Evolutionary conservation across 805 yeast species (phyloP).

Genomic region (Zygosaccharomyces pseudorouxii): DNA sequence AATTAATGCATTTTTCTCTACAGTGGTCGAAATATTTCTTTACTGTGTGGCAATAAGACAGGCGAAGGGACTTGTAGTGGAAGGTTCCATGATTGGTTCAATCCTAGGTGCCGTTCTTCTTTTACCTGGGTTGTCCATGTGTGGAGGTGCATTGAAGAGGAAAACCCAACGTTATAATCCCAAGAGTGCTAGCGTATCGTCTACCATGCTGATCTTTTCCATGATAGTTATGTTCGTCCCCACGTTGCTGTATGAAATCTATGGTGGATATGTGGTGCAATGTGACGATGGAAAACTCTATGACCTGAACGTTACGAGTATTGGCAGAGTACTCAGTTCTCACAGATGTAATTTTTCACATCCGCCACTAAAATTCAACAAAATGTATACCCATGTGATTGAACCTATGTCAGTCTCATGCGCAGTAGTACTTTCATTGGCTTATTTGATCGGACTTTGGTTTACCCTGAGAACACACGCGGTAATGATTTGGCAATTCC

Average conservation of each 20-base stretch:
- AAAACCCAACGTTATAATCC: conserved; percentile 96
- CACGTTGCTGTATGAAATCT: conserved; percentile 81
- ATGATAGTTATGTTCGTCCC: conserved; percentile 90
- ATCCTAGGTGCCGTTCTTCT: conserved; percentile 87
- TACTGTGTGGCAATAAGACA: conserved; percentile 89
- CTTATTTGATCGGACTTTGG: conserved; percentile 83
- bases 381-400: conserved; percentile 60
- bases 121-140: conserved; percentile 93
- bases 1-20: conserved; percentile 94
- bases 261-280: conserved; percentile 75
- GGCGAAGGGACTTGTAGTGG: conserved; percentile 82
- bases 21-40: conserved; percentile 86
- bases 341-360: conserved; percentile 67
- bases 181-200: conserved; percentile 92
- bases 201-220: conserved; percentile 91
- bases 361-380: conserved; percentile 67
- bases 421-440: conserved; percentile 72
- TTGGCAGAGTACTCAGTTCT: conserved; percentile 41
- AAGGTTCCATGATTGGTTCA: conserved; percentile 93
- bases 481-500: conserved; percentile 87
- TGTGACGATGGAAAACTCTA: conserved; percentile 42
- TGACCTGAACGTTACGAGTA: conserved; percentile 31
- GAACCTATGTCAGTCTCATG: conserved; percentile 80
- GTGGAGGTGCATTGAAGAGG: conserved; percentile 89
- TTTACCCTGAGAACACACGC: conserved; percentile 96